These are phyloP conservation scores for Talaromyces trachyspermus DNA, from an alignment of 495 filamentous ascomycete species.

Conservation along the genomic window DNA sequence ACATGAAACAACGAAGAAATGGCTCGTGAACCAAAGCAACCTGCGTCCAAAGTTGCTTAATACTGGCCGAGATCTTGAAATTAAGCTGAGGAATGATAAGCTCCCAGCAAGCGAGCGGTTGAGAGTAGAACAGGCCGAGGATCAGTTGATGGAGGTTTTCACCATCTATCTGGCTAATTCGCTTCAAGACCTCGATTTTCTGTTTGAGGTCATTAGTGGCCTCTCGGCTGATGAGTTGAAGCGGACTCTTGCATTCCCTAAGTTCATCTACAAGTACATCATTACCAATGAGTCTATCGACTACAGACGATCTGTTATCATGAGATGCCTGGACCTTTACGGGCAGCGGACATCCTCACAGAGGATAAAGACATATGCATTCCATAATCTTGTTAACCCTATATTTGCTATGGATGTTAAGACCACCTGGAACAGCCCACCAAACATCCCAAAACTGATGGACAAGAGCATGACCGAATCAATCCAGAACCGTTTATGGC, in stretches of 20 bases:
- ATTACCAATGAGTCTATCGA: constrained; percentile 81
- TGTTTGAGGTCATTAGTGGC: constrained; percentile 83
- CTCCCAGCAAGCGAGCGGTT: constrained; percentile 67
- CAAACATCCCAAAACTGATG: constrained; percentile 66
- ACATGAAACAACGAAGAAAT: constrained; percentile 45
- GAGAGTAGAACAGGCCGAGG: constrained; percentile 79
- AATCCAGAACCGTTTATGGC: constrained; percentile 92
- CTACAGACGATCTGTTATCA: constrained; percentile 76
- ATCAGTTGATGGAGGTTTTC: constrained; percentile 82
- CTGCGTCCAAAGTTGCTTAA: constrained; percentile 61
- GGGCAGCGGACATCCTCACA: constrained; percentile 68
- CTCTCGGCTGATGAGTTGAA: constrained; percentile 79
- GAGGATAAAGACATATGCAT: constrained; percentile 85
- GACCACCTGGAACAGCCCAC: constrained; percentile 39
- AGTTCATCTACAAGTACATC: constrained; percentile 78
- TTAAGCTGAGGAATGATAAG: constrained; percentile 57
- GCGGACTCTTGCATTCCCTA: constrained; percentile 62
- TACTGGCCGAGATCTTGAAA: constrained; percentile 66
- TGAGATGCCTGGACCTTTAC: constrained; percentile 84
- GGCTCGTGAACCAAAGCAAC: constrained; percentile 71
- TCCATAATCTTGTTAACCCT: constrained; percentile 88
- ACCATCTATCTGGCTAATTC: constrained; percentile 68
- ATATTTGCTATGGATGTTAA: constrained; percentile 96
- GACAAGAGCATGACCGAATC: constrained; percentile 84
- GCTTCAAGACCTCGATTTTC: constrained; percentile 72